A percentile compares a stretch with the other conserved stretches of the same genome.
Evolutionary conservation across 2,329 filamentous ascomycete species (phyloP).

Genomic region (Sporothrix variecibatus): DNA sequence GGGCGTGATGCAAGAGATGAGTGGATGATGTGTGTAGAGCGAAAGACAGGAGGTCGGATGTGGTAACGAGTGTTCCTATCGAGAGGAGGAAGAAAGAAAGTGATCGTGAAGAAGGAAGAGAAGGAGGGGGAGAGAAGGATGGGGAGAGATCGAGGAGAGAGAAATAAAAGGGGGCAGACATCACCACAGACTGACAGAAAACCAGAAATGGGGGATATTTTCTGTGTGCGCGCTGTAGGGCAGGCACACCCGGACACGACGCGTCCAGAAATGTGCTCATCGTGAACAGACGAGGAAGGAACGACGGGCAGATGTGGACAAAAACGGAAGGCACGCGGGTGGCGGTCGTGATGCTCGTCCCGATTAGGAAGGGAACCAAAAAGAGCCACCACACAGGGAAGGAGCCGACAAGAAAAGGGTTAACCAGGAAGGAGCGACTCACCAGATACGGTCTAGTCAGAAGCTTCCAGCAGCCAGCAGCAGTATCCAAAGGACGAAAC

Average conservation of each 20-base stretch:
- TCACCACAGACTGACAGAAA: not conserved
- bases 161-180: not conserved
- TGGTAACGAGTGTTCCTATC: not conserved
- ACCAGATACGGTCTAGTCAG: no score
- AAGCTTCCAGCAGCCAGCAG: no score
- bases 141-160: not conserved
- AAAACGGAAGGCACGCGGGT: conserved; percentile 14
- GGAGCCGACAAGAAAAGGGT: not conserved
- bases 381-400: no score
- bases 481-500: not conserved
- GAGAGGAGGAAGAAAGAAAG: not conserved
- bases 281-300: not conserved
- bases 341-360: conserved; percentile 3
- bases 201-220: not conserved
- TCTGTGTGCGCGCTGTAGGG: not conserved
- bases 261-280: not conserved
- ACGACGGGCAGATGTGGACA: not conserved
- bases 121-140: not conserved
- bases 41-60: not conserved
- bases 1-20: not conserved
- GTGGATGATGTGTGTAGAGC: not conserved
- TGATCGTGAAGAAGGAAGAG: not conserved
- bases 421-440: not conserved
- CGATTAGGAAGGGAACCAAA: conserved; percentile 11
- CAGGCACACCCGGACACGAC: not conserved